Evolutionary conservation across 352 stramenopile species (phyloP).

Genomic region (Phytophthora agathidicida): DNA sequence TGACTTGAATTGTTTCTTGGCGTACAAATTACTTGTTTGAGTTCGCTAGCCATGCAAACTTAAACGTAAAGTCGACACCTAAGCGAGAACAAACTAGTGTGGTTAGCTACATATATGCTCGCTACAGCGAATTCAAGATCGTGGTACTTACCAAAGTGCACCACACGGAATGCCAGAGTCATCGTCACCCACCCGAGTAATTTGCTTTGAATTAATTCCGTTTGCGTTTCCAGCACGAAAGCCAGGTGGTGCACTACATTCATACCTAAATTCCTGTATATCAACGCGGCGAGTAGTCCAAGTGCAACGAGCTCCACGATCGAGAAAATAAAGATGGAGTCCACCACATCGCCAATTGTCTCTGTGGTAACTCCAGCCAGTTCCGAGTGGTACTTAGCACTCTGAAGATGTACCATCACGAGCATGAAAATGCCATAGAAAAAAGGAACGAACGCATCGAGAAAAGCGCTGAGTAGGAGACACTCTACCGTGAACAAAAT

Average conservation of each 20-base stretch:
- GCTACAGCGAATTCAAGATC: background rate
- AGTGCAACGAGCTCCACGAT: conserved; percentile 37
- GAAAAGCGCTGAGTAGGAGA: conserved; percentile 34
- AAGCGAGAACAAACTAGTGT: background rate
- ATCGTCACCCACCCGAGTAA: conserved; percentile 37
- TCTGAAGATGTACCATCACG: conserved; percentile 30
- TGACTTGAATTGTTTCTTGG: too few species aligned
- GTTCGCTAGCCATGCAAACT: conserved; percentile 28
- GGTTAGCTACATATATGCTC: background rate
- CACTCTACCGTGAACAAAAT: conserved; percentile 40
- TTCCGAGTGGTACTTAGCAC: conserved; percentile 39
- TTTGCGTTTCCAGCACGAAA: conserved; percentile 47
- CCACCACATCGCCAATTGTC: conserved; percentile 5
- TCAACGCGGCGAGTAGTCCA: conserved; percentile 7
- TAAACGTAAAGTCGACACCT: conserved; percentile 23
- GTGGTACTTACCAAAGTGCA: conserved; percentile 28
- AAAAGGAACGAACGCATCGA: conserved; percentile 38
- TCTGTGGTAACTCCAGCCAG: conserved; percentile 13
- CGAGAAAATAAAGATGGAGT: conserved; percentile 30
- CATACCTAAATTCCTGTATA: conserved; percentile 24
- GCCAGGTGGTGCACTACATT: conserved; percentile 40
- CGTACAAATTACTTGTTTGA: background rate
- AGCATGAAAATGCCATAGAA: conserved; percentile 36
- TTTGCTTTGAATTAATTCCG: conserved; percentile 33
- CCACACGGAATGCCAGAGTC: conserved; percentile 37